Evolutionary conservation across 2,329 filamentous ascomycete species (phyloP).

Genomic region (Sarocladium brachiariae): DNA sequence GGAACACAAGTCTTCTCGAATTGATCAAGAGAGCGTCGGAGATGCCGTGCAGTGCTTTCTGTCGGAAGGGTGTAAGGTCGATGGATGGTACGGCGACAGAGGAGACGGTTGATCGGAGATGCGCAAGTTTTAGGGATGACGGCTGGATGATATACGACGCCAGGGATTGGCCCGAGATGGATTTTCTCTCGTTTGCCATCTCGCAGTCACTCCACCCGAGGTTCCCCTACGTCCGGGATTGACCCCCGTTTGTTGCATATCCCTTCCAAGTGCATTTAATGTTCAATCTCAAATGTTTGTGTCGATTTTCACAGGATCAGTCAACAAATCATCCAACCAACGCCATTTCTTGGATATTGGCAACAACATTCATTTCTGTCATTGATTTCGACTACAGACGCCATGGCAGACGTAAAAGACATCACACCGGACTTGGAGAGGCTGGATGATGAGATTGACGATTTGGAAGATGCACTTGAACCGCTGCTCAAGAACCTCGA

Average conservation of each 20-base stretch:
- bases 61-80: neutral
- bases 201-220: neutral
- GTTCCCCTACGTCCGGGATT: neutral
- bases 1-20: neutral
- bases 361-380: neutral
- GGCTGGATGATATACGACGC: constrained; percentile 1
- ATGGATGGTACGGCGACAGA: constrained; percentile 1
- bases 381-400: neutral
- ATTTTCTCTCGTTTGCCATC: constrained; percentile 7
- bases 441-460: constrained; percentile 72
- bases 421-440: constrained; percentile 63
- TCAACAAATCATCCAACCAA: no score
- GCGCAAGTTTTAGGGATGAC: constrained; percentile 6
- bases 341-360: no score
- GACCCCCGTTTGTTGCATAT: neutral
- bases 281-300: neutral
- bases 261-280: neutral
- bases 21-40: neutral
- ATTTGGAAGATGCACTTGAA: constrained; percentile 64
- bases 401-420: constrained; percentile 41
- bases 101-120: neutral
- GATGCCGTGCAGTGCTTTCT: neutral
- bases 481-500: constrained; percentile 66
- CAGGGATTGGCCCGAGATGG: constrained; percentile 1
- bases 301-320: constrained; percentile 5